Evolutionary conservation across 805 yeast genomes (phyloP), one percentile per base, ranked within the genome.

Genomic region (Diddensiella transvaalensis): DNA sequence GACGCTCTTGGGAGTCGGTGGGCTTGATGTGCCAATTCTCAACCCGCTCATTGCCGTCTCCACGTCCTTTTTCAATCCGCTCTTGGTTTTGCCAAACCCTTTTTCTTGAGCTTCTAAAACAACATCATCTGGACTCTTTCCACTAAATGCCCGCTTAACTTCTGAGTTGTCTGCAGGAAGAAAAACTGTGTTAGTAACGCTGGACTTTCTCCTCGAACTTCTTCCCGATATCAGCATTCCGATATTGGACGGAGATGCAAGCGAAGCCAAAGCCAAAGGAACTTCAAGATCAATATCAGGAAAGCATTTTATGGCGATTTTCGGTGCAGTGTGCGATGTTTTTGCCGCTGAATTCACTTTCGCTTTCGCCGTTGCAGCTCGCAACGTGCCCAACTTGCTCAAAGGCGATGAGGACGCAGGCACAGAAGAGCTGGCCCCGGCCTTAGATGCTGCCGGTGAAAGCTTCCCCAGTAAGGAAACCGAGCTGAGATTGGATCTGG

Each of bases 51-150:
- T 24, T 2, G 42, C 44, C 15, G 29, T 39, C 18, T 48, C 47
- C 13, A 50, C 19, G 4, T 35, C 48, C 22, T 40, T 32, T 3
- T 67, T 62, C 11, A 26, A 13, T 8, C 32, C 32, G 32, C 32
- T 26, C 32, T 8, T 8, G 11, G 32, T 26, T 13, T 56, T 50
- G 10, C 32, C 18, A 42, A 53, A 53, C 3, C 52, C 57, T 21
- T 42, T 36, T 6, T 59, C 50, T 63, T 85, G 93, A 0, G 88
- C 87, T 36, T 68, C 64, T 44, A 77, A 60, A 2, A 85, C 74
- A 42, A 73, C 64, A 60, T 88, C 96, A 67, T 90, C 97, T 3
- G 96, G 96, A 56, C 95, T 85, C 13, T 89, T 89, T 52, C 74
- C 71, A 10, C 66, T 63, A 56, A 87, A 87, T 55, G 80, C 83